Base-by-base conservation (phyloP, 1,284 basidiomycete genomes). In the Veloboletus limbatus region DNA sequence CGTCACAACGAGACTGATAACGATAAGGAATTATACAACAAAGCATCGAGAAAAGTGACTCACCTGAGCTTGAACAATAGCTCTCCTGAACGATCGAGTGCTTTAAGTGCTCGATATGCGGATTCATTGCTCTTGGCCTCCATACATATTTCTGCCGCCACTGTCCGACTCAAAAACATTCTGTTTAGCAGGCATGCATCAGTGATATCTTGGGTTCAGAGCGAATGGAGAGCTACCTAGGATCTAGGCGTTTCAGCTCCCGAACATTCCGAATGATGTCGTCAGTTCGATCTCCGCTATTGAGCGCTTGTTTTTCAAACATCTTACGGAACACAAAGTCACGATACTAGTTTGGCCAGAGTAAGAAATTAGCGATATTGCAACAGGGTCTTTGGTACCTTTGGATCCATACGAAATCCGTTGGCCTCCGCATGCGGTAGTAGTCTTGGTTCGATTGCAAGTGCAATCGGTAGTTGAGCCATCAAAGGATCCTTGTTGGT, bases 251-350 rank as follows among this genome's bases (percentile, higher is more conserved):
- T 55, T 79, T 80, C 24, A 88, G 67, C 56, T 85, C 82, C 51
- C 76, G 74, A 33, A 88, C 82, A 57, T 86, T 85, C 21, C 72
- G 68, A 13, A 78, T 73, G 45, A 88, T 82, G 48, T 85, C 81
- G 40, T 81, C 73, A n/a, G 75, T 68, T 39, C 75, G 72, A 34
- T 72, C 71, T 28, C 78, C 77, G 45, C 71, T 74, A 30, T 73
- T 65, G 7, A 72, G 64, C 14, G 74, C 60, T 32, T 76, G 72
- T 48, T 79, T 77, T 65, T 87, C 85, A 54, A 88, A 88, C 78
- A 88, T 87, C 63, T 86, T 86, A 44, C 85, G 82, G 60, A 88
- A 88, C 10, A 88, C 79, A 55, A 87, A 88, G 60, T 88, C 81
- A 38, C 85, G 83, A 60, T 88, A 86, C 85, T 88, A 54, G 21